Evolutionary conservation across 2,329 filamentous ascomycete species (phyloP).

Genomic region (Fusarium luffae): DNA sequence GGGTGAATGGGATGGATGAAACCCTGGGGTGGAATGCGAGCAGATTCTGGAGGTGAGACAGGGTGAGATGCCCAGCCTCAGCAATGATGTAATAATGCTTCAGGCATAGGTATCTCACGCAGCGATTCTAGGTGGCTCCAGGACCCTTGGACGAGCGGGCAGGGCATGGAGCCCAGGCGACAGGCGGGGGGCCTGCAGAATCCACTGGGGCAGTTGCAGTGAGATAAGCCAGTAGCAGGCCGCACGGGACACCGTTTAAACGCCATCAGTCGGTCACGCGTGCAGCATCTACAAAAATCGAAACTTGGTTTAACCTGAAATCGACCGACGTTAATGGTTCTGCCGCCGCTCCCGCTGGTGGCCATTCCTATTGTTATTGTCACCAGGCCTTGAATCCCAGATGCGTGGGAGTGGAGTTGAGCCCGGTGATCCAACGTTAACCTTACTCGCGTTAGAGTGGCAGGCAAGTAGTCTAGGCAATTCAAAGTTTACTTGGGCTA

Average conservation of each 20-base stretch:
- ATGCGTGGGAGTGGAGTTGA: conserved; percentile 14
- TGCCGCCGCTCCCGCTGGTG: conserved; percentile 24
- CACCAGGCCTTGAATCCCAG: conserved; percentile 16
- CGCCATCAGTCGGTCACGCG: conserved; percentile 22
- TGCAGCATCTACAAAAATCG: conserved; percentile 21
- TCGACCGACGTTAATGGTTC: conserved; percentile 2
- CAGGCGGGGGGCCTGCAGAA: conserved; percentile 13
- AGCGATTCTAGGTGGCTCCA: conserved; percentile 1
- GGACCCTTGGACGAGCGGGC: conserved; percentile 13
- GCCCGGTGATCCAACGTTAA: conserved; percentile 21
- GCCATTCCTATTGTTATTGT: conserved; percentile 4
- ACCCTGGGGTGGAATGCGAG: conserved; percentile 6
- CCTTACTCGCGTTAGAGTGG: conserved; percentile 24
- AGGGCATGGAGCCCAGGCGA: not conserved
- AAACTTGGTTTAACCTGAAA: conserved; percentile 24
- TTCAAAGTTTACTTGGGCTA: not conserved
- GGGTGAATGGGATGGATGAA: conserved; percentile 14
- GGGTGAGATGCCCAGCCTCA: not conserved
- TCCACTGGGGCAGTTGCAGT: conserved; percentile 11
- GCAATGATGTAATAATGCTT: conserved; percentile 29
- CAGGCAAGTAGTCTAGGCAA: not conserved
- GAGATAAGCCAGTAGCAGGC: conserved; percentile 18
- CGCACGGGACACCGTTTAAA: conserved; percentile 24
- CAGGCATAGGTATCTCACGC: not conserved
- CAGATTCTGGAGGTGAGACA: conserved; percentile 21